phyloP scores from a whole-genome alignment of 768 basidiomycete species.

The Lactifluus echinatus region DNA sequence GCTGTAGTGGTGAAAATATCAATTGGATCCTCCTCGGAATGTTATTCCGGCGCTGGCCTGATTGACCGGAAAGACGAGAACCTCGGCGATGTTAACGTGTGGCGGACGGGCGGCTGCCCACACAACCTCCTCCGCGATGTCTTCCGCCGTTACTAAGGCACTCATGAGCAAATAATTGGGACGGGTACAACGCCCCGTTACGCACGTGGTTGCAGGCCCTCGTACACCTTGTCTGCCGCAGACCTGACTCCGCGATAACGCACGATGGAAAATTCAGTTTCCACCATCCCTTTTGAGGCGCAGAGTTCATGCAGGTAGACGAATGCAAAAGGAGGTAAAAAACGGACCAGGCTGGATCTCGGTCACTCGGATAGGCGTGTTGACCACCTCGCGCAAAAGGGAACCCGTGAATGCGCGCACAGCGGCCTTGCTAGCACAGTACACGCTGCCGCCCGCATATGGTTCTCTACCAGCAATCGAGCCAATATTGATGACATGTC shows the following conservation, averaged over 20 bases:
- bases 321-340: background rate
- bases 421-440: slow-evolving; percentile 85
- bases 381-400: slow-evolving; percentile 79
- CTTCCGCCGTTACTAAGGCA: slow-evolving; percentile 60
- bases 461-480: slow-evolving; percentile 70
- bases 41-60: slow-evolving; percentile 63
- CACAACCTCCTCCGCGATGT: slow-evolving; percentile 96
- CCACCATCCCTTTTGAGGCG: slow-evolving; percentile 56
- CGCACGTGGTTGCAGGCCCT: slow-evolving; percentile 80
- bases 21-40: slow-evolving; percentile 36
- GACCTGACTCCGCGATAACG: slow-evolving; percentile 79
- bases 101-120: slow-evolving; percentile 90
- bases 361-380: slow-evolving; percentile 87
- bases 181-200: slow-evolving; percentile 4
- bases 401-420: slow-evolving; percentile 81
- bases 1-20: slow-evolving; percentile 10
- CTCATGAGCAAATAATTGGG: background rate
- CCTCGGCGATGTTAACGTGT: slow-evolving; percentile 86
- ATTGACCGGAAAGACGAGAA: slow-evolving; percentile 70
- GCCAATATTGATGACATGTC: slow-evolving; percentile 92
- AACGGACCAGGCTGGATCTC: slow-evolving; percentile 83
- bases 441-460: slow-evolving; percentile 87
- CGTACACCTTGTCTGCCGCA: slow-evolving; percentile 84
- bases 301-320: no score
- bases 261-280: slow-evolving; percentile 88